Percentiles rank a stretch among this genome's conserved stretches.
Evolutionary conservation across 1,284 basidiomycete genomes (phyloP).

Genomic region (Sanguinoderma infundibulare): DNA sequence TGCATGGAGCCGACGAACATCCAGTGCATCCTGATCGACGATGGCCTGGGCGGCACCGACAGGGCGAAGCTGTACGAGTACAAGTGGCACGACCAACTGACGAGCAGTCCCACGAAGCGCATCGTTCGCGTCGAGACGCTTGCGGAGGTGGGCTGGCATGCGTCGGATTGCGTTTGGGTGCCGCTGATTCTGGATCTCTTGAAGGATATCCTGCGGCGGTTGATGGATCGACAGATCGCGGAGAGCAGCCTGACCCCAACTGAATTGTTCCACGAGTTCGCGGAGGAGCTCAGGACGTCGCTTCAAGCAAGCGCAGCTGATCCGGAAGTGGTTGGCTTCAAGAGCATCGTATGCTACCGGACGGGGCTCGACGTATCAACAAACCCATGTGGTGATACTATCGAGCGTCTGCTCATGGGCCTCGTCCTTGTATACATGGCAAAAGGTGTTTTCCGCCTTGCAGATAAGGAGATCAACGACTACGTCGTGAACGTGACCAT

Average conservation of each 20-base stretch:
- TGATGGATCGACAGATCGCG: constrained; percentile 34
- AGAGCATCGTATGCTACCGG: constrained; percentile 76
- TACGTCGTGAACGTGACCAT: constrained; percentile 61
- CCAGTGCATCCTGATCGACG: constrained; percentile 71
- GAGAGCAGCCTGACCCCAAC: constrained; percentile 15
- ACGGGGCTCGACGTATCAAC: constrained; percentile 63
- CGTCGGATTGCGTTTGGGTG: too few relatives aligned
- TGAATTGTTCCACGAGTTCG: constrained; percentile 40
- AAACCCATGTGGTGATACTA: constrained; percentile 11
- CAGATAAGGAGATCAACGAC: constrained; percentile 68
- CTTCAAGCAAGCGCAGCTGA: constrained; percentile 45
- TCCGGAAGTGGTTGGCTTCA: constrained; percentile 66
- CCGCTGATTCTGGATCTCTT: background rate
- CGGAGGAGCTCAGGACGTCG: constrained; percentile 34
- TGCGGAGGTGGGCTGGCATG: constrained; percentile 57
- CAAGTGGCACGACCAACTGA: constrained; percentile 66
- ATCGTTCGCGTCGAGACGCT: constrained; percentile 70
- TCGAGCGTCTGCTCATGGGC: constrained; percentile 22
- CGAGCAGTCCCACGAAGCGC: constrained; percentile 52
- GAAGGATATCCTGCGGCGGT: constrained; percentile 41
- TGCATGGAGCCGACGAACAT: constrained; percentile 60
- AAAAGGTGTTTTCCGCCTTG: constrained; percentile 49
- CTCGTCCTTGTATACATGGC: constrained; percentile 28
- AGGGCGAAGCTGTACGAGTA: constrained; percentile 52
- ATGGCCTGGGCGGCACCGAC: constrained; percentile 55